Percentiles rank a stretch among this genome's conserved stretches.
Conservation (phyloP, 176 grass and related monocot species). For the Sorghum bicolor region DNA sequence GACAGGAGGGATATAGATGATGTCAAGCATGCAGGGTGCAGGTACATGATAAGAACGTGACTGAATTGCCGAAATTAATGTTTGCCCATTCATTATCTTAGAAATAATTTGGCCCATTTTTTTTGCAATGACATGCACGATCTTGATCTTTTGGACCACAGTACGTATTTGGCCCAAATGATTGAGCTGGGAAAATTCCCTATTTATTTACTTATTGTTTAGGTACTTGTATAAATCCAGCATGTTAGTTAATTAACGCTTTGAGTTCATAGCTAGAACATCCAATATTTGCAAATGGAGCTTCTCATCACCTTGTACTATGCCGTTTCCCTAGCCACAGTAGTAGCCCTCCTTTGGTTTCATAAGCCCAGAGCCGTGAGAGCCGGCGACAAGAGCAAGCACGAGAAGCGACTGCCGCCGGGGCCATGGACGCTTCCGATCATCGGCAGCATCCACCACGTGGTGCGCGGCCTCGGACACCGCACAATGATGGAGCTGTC, state of each 20-base stretch:
- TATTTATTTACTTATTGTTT: too few relatives aligned
- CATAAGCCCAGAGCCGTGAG: neutral
- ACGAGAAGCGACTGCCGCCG: neutral
- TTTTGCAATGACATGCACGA: too few relatives aligned
- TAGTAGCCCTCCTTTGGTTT: neutral
- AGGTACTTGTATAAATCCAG: neutral
- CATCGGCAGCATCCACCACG: conserved; percentile 17
- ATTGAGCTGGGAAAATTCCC: too few relatives aligned
- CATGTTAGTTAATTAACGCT: neutral
- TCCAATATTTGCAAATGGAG: neutral
- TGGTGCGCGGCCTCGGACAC: neutral
- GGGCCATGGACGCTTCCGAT: conserved; percentile 27
- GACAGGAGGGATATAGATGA: too few relatives aligned
- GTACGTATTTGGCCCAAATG: too few relatives aligned
- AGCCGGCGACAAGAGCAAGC: neutral
- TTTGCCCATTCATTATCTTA: too few relatives aligned
- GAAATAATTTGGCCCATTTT: too few relatives aligned
- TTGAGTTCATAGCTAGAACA: neutral
- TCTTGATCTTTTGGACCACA: too few relatives aligned
- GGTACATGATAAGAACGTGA: too few relatives aligned
- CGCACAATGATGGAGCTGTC: neutral
- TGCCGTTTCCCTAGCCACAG: neutral
- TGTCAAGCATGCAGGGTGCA: too few relatives aligned
- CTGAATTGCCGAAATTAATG: too few relatives aligned
- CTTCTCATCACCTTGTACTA: neutral